Conservation (phyloP, 768 basidiomycete species). For the Pholiota conissans region DNA sequence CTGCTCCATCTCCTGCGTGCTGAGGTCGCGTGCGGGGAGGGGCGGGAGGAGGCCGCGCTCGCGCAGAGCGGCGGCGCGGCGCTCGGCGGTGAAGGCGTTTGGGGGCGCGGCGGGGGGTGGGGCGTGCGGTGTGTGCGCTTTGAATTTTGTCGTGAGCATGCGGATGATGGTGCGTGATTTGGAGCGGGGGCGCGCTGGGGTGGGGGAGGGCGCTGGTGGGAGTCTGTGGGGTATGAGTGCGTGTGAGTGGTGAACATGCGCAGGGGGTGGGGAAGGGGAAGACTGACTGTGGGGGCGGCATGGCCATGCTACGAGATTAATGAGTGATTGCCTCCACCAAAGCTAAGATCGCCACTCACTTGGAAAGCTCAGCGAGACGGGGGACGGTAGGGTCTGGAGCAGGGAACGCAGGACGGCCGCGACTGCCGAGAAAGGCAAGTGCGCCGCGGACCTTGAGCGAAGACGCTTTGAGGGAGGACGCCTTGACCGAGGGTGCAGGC, state of each 20-base stretch:
- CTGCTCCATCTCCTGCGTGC: slow-evolving; percentile 37
- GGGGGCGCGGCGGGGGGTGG: slow-evolving; percentile 12
- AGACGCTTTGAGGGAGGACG: background rate
- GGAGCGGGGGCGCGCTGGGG: slow-evolving; percentile 3
- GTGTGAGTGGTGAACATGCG: background rate
- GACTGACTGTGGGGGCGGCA: background rate
- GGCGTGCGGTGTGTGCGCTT: slow-evolving; percentile 13
- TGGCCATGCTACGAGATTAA: background rate
- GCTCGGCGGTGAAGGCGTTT: slow-evolving; percentile 29
- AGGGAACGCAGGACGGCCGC: background rate
- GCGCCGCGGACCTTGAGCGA: background rate
- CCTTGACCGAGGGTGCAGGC: too few relatives aligned
- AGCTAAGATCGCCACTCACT: background rate
- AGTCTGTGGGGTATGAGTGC: background rate
- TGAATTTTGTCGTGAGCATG: slow-evolving; percentile 33
- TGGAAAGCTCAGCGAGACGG: background rate
- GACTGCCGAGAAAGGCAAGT: background rate
- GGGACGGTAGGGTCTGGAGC: background rate
- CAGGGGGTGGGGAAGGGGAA: background rate
- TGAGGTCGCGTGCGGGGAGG: slow-evolving; percentile 42
- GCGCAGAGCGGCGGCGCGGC: slow-evolving; percentile 57
- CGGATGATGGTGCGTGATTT: slow-evolving; percentile 33
- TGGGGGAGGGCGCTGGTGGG: background rate
- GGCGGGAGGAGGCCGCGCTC: slow-evolving; percentile 60
- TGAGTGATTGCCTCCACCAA: background rate